Conservation (phyloP, 108 stramenopile species). For the Discostella pseudostelligera region DNA sequence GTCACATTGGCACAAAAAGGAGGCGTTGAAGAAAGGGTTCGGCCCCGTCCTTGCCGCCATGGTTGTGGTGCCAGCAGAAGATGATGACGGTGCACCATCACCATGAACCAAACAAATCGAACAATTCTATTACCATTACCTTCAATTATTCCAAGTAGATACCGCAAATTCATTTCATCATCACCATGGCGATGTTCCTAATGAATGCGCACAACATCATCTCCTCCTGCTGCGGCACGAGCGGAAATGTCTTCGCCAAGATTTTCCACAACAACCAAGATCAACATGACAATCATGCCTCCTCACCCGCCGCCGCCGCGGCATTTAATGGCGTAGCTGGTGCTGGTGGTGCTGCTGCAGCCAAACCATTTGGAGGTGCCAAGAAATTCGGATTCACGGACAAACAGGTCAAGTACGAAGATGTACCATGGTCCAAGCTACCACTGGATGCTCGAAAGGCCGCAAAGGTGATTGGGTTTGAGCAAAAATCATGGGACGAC, state of each 20-base stretch:
- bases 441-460: slow-evolving; percentile 48
- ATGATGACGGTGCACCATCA: too few species aligned
- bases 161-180: neutral
- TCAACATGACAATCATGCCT: slow-evolving; percentile 3
- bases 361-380: neutral
- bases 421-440: slow-evolving; percentile 40
- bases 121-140: too few species aligned
- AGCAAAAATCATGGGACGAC: slow-evolving; percentile 49
- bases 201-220: slow-evolving; percentile 25
- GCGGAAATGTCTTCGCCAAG: slow-evolving; percentile 22
- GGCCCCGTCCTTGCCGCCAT: neutral
- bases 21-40: neutral
- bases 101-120: neutral
- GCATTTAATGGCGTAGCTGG: neutral
- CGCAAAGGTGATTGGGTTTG: slow-evolving; percentile 51
- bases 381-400: slow-evolving; percentile 37
- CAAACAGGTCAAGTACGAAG: slow-evolving; percentile 59
- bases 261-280: slow-evolving; percentile 22
- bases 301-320: slow-evolving; percentile 6
- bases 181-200: slow-evolving; percentile 23
- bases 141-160: too few species aligned
- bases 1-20: too few species aligned
- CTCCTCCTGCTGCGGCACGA: slow-evolving; percentile 29
- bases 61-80: too few species aligned
- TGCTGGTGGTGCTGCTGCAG: slow-evolving; percentile 3